phyloP scores from a whole-genome alignment of 371 early-diverging fungal genomes.

The Circinella umbellata region DNA sequence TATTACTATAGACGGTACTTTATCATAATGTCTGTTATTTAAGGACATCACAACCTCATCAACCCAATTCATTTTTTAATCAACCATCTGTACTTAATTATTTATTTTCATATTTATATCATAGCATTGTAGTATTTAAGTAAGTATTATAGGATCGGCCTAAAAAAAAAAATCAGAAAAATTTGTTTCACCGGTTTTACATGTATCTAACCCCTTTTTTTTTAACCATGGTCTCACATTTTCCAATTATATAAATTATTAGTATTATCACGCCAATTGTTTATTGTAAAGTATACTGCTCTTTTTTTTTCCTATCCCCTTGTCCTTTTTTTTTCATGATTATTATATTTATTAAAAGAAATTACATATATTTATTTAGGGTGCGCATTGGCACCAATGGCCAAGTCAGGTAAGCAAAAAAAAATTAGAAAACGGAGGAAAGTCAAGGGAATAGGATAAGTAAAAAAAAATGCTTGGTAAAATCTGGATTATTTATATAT shows the following conservation, averaged over 20 bases:
- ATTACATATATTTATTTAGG: not conserved
- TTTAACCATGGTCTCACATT: not conserved
- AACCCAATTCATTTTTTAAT: constrained; percentile 31
- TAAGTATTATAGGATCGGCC: constrained; percentile 21
- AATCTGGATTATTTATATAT: too few species aligned
- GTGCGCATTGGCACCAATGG: constrained; percentile 28
- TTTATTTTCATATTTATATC: constrained; percentile 46
- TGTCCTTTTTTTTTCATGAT: too few species aligned
- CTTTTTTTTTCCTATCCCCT: too few species aligned
- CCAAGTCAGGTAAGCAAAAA: not conserved
- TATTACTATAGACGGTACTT: constrained; percentile 21
- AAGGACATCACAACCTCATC: constrained; percentile 18
- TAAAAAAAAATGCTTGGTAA: too few species aligned
- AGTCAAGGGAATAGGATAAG: too few species aligned
- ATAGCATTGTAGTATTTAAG: constrained; percentile 51
- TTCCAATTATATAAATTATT: not conserved
- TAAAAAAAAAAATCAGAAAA: not conserved
- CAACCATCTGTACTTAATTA: constrained; percentile 48
- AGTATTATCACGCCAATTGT: constrained; percentile 63
- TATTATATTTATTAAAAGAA: not conserved
- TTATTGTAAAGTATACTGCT: constrained; percentile 36
- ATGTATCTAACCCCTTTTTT: not conserved
- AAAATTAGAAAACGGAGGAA: not conserved
- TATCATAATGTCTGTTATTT: constrained; percentile 42
- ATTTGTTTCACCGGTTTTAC: constrained; percentile 4